These are phyloP conservation scores for Ophiostoma australiae DNA, from an alignment of 2,329 filamentous ascomycete genomes.

Conservation along the genomic window DNA sequence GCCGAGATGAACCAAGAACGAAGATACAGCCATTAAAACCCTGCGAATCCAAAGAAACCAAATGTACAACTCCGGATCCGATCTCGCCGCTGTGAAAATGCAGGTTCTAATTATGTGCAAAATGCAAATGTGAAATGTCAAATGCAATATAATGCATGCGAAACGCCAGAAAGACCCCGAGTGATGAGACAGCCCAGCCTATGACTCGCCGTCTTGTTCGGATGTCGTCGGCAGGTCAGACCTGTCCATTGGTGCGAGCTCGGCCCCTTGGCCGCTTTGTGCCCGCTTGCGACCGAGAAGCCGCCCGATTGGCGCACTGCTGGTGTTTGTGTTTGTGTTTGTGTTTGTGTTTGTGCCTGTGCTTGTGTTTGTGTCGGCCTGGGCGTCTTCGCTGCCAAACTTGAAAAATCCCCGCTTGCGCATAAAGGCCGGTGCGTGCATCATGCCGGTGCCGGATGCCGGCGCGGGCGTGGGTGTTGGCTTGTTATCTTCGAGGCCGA, in stretches of 20 bases:
- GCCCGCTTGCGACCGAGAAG: slow-evolving; percentile 71
- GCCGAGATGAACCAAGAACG: background rate
- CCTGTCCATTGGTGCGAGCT: slow-evolving; percentile 54
- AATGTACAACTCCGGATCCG: background rate
- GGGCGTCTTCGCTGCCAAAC: slow-evolving; percentile 57
- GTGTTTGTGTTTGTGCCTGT: slow-evolving; percentile 29
- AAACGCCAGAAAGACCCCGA: background rate
- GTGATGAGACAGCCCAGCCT: background rate
- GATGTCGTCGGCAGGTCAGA: background rate
- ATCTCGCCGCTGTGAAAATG: background rate
- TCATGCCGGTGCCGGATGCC: slow-evolving; percentile 26
- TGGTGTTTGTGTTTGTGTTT: slow-evolving; percentile 32
- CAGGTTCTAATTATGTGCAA: background rate
- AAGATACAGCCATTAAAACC: background rate
- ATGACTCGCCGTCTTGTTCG: slow-evolving; percentile 4
- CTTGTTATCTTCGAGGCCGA: slow-evolving; percentile 68
- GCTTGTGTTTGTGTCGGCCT: background rate
- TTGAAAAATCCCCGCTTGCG: slow-evolving; percentile 75
- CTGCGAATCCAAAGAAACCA: background rate
- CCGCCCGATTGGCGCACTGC: slow-evolving; percentile 39
- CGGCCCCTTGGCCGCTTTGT: slow-evolving; percentile 64
- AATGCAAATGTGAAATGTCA: too few species aligned
- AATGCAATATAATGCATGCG: background rate
- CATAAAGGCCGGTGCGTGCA: slow-evolving; percentile 24
- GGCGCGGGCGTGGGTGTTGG: slow-evolving; percentile 42